A percentile compares a stretch with the other conserved stretches of the same genome.
Evolutionary conservation across 2,329 filamentous ascomycete species (phyloP).

Genomic region (Gremmenia infestans): DNA sequence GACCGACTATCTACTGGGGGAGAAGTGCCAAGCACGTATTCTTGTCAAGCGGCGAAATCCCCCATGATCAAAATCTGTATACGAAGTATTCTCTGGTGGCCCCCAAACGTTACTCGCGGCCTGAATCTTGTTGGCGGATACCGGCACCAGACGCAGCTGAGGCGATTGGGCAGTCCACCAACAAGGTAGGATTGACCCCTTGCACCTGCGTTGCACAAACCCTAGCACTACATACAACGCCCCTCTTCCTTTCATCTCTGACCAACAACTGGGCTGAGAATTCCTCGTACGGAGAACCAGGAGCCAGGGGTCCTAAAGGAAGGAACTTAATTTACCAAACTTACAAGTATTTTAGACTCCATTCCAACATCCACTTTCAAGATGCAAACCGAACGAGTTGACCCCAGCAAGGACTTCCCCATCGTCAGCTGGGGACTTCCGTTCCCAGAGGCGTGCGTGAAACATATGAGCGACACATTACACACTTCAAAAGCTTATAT

Average conservation of each 20-base stretch:
- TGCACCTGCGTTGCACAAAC: too few species aligned
- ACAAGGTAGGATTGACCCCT: too few species aligned
- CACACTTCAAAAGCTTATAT: conserved; percentile 3
- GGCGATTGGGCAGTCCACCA: not conserved
- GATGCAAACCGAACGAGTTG: not conserved
- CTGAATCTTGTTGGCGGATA: not conserved
- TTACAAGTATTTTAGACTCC: not conserved
- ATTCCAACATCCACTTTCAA: not conserved
- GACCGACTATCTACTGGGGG: too few species aligned
- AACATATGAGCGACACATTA: not conserved
- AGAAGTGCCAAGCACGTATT: too few species aligned
- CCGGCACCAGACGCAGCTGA: not conserved
- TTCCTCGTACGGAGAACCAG: not conserved
- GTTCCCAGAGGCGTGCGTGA: not conserved
- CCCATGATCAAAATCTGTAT: too few species aligned
- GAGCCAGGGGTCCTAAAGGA: not conserved
- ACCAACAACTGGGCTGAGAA: too few species aligned
- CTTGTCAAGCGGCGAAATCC: too few species aligned
- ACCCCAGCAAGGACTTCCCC: not conserved
- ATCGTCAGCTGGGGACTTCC: not conserved
- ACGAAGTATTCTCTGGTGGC: too few species aligned
- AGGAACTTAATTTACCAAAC: not conserved
- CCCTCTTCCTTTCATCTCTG: too few species aligned
- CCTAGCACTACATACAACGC: too few species aligned
- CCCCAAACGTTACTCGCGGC: too few species aligned